These are phyloP conservation scores for Fraxinus greggii DNA, from an alignment of 305 asterid genomes.

Conservation along the genomic window DNA sequence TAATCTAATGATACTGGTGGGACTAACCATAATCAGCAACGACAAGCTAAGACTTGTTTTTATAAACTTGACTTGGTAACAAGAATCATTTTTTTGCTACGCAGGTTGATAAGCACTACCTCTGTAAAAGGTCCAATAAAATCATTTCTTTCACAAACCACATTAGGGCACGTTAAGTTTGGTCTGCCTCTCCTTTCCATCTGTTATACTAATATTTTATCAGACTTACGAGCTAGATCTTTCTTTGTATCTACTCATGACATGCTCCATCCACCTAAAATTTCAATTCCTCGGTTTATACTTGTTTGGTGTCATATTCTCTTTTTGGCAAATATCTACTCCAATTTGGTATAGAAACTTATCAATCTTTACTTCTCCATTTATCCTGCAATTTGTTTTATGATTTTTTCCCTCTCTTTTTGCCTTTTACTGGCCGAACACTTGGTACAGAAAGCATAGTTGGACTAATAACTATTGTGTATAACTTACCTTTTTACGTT, in stretches of 20 bases:
- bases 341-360: background rate
- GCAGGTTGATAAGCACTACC: background rate
- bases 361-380: background rate
- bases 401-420: background rate
- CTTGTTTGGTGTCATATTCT: background rate
- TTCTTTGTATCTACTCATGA: background rate
- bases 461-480: background rate
- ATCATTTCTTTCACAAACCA: background rate
- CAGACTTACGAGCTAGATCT: background rate
- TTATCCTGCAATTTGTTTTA: background rate
- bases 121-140: background rate
- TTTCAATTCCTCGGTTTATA: background rate
- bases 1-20: background rate
- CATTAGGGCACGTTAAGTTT: background rate
- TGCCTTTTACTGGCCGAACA: background rate
- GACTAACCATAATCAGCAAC: background rate
- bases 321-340: background rate
- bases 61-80: background rate
- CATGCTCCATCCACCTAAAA: background rate
- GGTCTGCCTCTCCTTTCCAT: background rate
- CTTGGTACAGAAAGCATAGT: background rate
- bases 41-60: background rate
- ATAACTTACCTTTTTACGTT: background rate
- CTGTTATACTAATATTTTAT: background rate
- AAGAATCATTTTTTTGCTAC: background rate